Percentiles rank a stretch among this genome's conserved stretches.
Evolutionary conservation across 306 rosid species (phyloP).

Genomic region (Neltuma alba): DNA sequence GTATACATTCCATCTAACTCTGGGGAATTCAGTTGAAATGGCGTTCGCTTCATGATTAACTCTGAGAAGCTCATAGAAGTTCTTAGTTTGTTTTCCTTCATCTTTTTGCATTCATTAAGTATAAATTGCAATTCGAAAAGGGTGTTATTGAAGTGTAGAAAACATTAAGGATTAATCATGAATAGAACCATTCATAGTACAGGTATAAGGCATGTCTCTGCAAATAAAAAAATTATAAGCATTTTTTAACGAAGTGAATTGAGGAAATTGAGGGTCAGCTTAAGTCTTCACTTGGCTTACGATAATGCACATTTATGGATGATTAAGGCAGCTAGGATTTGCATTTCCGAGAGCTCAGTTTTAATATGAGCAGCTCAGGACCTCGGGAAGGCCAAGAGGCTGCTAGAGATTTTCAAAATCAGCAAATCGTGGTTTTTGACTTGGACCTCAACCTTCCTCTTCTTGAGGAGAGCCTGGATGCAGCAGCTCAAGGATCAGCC

Average conservation of each 20-base stretch:
- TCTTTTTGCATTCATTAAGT: neutral
- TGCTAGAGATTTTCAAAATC: neutral
- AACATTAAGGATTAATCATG: neutral
- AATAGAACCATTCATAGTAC: neutral
- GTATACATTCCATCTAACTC: neutral
- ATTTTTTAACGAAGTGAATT: neutral
- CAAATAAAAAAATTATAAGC: neutral
- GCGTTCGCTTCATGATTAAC: neutral
- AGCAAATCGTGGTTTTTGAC: neutral
- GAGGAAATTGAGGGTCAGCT: neutral
- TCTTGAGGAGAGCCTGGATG: neutral
- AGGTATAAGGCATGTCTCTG: neutral
- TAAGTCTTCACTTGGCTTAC: neutral
- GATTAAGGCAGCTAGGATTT: neutral
- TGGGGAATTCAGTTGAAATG: neutral
- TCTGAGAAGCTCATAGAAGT: neutral
- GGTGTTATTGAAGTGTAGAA: neutral
- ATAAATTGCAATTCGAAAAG: neutral
- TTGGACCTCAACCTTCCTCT: conserved; percentile 2
- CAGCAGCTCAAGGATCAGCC: neutral
- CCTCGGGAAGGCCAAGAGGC: neutral
- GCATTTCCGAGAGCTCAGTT: neutral
- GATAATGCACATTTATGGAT: neutral
- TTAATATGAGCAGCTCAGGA: conserved; percentile 4
- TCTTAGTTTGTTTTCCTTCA: neutral